A percentile compares a stretch with the other conserved stretches of the same genome.
Evolutionary conservation across 139 green algal species (phyloP).

Genomic region (Chlamydomonas urium): DNA sequence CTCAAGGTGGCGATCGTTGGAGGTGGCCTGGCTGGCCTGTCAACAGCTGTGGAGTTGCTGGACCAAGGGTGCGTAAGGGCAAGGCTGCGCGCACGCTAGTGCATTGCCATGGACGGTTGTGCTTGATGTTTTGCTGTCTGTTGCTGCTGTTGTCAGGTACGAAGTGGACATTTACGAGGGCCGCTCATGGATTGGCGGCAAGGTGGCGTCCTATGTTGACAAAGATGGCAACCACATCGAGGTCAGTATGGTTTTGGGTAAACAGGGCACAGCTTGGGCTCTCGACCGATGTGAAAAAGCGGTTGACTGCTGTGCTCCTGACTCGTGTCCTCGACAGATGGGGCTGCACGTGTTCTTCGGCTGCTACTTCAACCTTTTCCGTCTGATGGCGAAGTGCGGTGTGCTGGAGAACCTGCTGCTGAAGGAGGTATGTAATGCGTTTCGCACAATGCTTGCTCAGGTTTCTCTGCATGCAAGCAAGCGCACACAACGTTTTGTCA

Average conservation of each 20-base stretch:
- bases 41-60: conserved; percentile 93
- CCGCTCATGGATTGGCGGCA: conserved; percentile 87
- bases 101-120: neutral
- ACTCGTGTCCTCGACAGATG: no score
- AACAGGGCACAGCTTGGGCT: no score
- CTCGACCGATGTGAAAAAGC: no score
- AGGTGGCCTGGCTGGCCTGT: conserved; percentile 82
- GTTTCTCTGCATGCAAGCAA: no score
- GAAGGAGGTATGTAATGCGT: no score
- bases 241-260: conserved; percentile 28
- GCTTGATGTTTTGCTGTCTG: neutral
- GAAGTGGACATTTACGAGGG: conserved; percentile 95
- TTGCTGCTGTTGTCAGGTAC: conserved; percentile 43
- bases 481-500: no score
- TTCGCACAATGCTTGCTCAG: no score
- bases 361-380: conserved; percentile 94
- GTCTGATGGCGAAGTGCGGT: conserved; percentile 93
- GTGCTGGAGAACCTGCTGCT: conserved; percentile 91
- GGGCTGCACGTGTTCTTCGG: conserved; percentile 95
- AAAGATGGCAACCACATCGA: conserved; percentile 97
- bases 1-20: conserved; percentile 85
- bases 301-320: no score
- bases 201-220: conserved; percentile 90
- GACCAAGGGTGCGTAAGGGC: conserved; percentile 81
- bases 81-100: neutral